A percentile compares a stretch with the other conserved stretches of the same genome.
Conservation (phyloP, 2,329 filamentous ascomycete species). For the Ophiostoma piceae region DNA sequence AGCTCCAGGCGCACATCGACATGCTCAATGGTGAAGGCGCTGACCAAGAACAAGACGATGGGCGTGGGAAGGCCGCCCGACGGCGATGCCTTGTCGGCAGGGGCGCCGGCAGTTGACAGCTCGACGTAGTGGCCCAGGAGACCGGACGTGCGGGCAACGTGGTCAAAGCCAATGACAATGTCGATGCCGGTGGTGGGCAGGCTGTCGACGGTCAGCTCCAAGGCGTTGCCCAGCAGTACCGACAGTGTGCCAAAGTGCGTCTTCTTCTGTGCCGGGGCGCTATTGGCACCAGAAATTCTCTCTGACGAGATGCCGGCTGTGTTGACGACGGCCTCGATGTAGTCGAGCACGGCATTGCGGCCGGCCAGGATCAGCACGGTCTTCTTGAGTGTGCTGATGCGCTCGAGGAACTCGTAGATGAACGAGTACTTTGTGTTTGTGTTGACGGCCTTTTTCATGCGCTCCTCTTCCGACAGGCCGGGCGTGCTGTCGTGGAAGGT, state of each 20-base stretch:
- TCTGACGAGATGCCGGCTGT: conserved; percentile 36
- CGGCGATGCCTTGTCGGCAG: not conserved
- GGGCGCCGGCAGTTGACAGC: not conserved
- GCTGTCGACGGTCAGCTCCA: conserved; percentile 33
- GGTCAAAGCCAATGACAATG: conserved; percentile 51
- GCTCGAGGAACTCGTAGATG: conserved; percentile 49
- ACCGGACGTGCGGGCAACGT: conserved; percentile 42
- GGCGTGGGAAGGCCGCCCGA: conserved; percentile 31
- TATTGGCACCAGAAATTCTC: conserved; percentile 30
- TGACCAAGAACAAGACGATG: conserved; percentile 46
- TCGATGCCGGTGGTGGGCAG: conserved; percentile 40
- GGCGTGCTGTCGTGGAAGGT: conserved; percentile 46
- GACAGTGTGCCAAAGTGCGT: conserved; percentile 28
- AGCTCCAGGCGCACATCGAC: conserved; percentile 43
- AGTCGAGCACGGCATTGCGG: conserved; percentile 45
- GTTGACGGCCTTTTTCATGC: conserved; percentile 50
- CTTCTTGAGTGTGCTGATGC: conserved; percentile 40
- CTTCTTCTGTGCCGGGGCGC: not conserved
- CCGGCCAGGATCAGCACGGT: conserved; percentile 52
- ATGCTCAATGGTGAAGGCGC: conserved; percentile 52
- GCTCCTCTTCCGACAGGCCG: conserved; percentile 39
- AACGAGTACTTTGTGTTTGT: conserved; percentile 59
- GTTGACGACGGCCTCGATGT: conserved; percentile 48
- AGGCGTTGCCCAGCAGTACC: conserved; percentile 42
- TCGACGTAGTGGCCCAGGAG: conserved; percentile 30